Evolutionary conservation across 2,329 filamentous ascomycete species (phyloP).

Genomic region (Ophiocordyceps robertsii): DNA sequence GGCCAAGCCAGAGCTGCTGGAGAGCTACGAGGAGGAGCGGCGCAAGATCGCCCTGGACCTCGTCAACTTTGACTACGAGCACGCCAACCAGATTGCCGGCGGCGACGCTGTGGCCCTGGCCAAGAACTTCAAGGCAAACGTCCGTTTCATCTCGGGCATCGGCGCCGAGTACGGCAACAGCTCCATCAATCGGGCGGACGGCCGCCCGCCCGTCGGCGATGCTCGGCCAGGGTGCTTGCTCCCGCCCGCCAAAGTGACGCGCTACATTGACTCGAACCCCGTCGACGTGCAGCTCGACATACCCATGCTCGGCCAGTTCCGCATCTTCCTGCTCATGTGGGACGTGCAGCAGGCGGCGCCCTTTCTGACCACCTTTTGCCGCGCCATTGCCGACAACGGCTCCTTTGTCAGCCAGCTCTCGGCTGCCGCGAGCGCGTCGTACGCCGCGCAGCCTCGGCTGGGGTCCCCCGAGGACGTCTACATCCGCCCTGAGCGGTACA

Average conservation of each 20-base stretch:
- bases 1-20: conserved; percentile 37
- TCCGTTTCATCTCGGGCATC: conserved; percentile 60
- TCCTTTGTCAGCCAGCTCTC: conserved; percentile 48
- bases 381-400: conserved; percentile 32
- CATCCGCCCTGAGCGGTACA: conserved; percentile 54
- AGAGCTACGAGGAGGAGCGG: conserved; percentile 50
- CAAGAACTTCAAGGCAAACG: conserved; percentile 56
- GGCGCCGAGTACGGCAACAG: conserved; percentile 48
- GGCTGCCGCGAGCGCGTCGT: conserved; percentile 45
- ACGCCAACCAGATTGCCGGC: conserved; percentile 43
- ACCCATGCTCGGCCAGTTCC: conserved; percentile 64
- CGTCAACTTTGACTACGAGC: conserved; percentile 45
- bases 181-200: conserved; percentile 30
- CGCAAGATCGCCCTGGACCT: conserved; percentile 46
- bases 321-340: conserved; percentile 57
- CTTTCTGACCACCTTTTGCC: conserved; percentile 48
- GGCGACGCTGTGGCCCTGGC: conserved; percentile 51
- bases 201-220: conserved; percentile 29
- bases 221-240: conserved; percentile 42
- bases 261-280: conserved; percentile 66
- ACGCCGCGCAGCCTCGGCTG: conserved; percentile 42
- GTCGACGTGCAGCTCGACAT: conserved; percentile 69
- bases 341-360: conserved; percentile 40
- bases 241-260: conserved; percentile 55
- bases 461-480: conserved; percentile 51